Percentiles rank a stretch among this genome's conserved stretches.
Evolutionary conservation across 1,284 basidiomycete species (phyloP).

Genomic region (Cryptococcus sp.): DNA sequence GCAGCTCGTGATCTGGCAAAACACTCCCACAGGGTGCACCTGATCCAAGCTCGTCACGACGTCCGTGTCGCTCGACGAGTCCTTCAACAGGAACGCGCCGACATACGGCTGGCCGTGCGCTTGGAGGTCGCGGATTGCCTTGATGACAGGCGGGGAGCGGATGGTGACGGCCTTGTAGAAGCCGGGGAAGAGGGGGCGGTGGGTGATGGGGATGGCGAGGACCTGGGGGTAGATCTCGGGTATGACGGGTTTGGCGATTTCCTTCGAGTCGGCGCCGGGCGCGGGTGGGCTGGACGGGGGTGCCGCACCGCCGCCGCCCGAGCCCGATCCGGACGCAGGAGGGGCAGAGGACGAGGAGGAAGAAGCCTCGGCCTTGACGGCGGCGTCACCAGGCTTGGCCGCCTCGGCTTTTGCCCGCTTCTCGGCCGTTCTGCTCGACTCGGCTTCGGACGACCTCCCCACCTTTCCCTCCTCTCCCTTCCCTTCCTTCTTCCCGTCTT

Average conservation of each 20-base stretch:
- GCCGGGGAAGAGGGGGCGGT: constrained; percentile 92
- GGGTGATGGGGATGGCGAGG: constrained; percentile 90
- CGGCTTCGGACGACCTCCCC: constrained; percentile 20
- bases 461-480: constrained; percentile 13
- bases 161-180: constrained; percentile 98
- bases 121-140: constrained; percentile 94
- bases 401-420: constrained; percentile 20
- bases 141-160: constrained; percentile 83
- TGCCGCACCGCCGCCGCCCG: constrained; percentile 9
- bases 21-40: constrained; percentile 92
- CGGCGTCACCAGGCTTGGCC: constrained; percentile 8
- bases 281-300: constrained; percentile 12
- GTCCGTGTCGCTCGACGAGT: constrained; percentile 87
- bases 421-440: constrained; percentile 26
- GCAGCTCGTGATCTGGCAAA: constrained; percentile 94
- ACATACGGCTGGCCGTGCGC: constrained; percentile 95
- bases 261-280: constrained; percentile 28
- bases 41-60: constrained; percentile 83
- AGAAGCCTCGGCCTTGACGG: background rate
- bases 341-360: constrained; percentile 11
- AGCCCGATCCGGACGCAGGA: constrained; percentile 12
- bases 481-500: constrained; percentile 16
- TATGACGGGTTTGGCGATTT: constrained; percentile 67
- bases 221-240: constrained; percentile 91
- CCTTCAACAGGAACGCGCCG: constrained; percentile 95